These are phyloP conservation scores for Xylaria telfairii DNA, from an alignment of 495 filamentous ascomycete species.

Conservation along the genomic window DNA sequence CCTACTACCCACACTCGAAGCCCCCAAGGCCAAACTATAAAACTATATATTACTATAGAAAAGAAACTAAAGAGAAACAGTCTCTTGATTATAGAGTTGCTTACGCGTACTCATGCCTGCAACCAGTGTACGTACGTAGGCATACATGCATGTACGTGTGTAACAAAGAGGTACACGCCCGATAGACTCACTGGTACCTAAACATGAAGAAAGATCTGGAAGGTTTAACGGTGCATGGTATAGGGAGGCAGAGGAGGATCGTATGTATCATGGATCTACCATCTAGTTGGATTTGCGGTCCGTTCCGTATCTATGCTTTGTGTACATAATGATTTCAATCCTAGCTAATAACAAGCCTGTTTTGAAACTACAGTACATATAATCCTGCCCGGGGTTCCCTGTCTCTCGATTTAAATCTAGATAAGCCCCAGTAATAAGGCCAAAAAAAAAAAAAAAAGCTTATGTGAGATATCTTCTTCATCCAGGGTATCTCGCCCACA, in stretches of 20 bases:
- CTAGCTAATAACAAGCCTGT: background rate
- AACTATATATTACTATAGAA: background rate
- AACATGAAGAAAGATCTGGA: background rate
- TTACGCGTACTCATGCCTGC: background rate
- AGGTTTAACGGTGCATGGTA: background rate
- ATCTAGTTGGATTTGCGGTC: background rate
- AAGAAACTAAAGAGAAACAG: background rate
- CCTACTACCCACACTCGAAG: conserved; percentile 79
- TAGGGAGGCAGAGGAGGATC: too few species aligned
- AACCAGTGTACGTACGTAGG: background rate
- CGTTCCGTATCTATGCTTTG: background rate
- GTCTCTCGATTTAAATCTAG: background rate
- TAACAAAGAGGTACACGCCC: background rate
- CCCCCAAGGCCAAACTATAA: conserved; percentile 90
- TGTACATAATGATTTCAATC: conserved; percentile 16
- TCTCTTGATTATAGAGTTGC: background rate
- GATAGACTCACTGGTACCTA: background rate
- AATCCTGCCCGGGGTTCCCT: background rate
- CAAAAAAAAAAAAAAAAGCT: background rate
- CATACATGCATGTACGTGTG: background rate
- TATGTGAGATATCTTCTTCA: too few species aligned
- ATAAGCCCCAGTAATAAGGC: background rate
- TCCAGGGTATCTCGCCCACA: too few species aligned
- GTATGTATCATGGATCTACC: too few species aligned
- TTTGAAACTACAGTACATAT: background rate